Evolutionary conservation across 768 basidiomycete genomes (phyloP).

Genomic region (Chalciporus piperatus): DNA sequence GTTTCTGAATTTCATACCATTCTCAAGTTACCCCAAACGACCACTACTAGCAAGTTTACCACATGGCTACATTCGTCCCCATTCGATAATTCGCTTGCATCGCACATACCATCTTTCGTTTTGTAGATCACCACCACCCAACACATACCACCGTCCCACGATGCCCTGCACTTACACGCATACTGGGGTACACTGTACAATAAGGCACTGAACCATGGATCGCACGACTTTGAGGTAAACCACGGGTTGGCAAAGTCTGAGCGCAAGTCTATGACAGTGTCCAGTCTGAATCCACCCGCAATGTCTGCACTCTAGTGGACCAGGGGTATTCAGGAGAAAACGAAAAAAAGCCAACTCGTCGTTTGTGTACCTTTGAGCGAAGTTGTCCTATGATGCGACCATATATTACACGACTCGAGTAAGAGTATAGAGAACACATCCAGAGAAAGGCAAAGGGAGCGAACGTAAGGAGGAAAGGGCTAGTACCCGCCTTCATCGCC

Average conservation of each 20-base stretch:
- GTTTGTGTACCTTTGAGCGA: too few species aligned
- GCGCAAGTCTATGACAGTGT: too few species aligned
- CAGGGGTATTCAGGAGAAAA: too few species aligned
- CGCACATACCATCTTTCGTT: slow-evolving; percentile 10
- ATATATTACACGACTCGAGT: background rate
- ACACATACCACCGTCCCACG: background rate
- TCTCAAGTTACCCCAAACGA: background rate
- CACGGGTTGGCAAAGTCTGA: too few species aligned
- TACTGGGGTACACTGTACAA: slow-evolving; percentile 7
- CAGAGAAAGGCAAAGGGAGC: background rate
- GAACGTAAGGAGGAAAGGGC: background rate
- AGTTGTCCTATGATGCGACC: background rate
- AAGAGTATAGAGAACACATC: too few species aligned
- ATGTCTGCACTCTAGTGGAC: too few species aligned
- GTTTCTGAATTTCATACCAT: background rate
- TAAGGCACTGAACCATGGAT: background rate
- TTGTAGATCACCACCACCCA: background rate
- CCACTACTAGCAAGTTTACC: background rate
- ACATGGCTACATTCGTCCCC: background rate
- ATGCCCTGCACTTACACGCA: background rate
- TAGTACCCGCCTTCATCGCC: slow-evolving; percentile 51
- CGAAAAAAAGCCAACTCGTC: too few species aligned
- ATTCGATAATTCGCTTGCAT: background rate
- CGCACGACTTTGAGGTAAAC: background rate
- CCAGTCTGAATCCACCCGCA: too few species aligned